Evolutionary conservation across 805 yeast genomes (phyloP).

Genomic region (Metschnikowia lachancei): DNA sequence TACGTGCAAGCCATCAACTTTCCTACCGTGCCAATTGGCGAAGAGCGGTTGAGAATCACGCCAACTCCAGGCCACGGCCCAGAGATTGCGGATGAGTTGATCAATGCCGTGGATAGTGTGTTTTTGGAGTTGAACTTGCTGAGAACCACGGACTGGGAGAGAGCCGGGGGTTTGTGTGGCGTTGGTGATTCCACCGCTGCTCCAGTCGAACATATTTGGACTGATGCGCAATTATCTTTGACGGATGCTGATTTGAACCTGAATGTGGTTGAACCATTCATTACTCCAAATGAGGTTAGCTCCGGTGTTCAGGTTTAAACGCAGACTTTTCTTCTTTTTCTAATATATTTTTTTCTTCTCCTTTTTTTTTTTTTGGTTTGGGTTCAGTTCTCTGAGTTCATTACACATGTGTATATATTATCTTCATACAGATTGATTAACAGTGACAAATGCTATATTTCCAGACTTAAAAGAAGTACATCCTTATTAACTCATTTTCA

Average conservation of each 20-base stretch:
- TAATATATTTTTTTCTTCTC: no score
- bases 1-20: slow-evolving; percentile 98
- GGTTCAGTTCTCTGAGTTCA: no score
- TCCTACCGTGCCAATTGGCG: slow-evolving; percentile 96
- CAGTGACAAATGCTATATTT: no score
- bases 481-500: no score
- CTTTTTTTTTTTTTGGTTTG: no score
- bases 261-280: slow-evolving; percentile 62
- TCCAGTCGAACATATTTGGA: slow-evolving; percentile 74
- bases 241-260: slow-evolving; percentile 61
- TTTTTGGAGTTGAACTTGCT: slow-evolving; percentile 72
- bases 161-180: slow-evolving; percentile 85
- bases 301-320: slow-evolving; percentile 50
- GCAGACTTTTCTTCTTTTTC: no score
- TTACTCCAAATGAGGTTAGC: slow-evolving; percentile 64
- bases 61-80: slow-evolving; percentile 96
- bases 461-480: no score
- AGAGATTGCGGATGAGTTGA: slow-evolving; percentile 70
- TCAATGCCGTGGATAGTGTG: slow-evolving; percentile 76
- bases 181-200: slow-evolving; percentile 61
- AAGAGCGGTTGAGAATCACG: slow-evolving; percentile 95
- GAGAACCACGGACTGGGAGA: slow-evolving; percentile 74
- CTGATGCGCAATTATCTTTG: slow-evolving; percentile 69
- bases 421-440: no score
- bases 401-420: no score